Evolutionary conservation across 2,329 filamentous ascomycete genomes (phyloP).

Genomic region (Knufia petricola): DNA sequence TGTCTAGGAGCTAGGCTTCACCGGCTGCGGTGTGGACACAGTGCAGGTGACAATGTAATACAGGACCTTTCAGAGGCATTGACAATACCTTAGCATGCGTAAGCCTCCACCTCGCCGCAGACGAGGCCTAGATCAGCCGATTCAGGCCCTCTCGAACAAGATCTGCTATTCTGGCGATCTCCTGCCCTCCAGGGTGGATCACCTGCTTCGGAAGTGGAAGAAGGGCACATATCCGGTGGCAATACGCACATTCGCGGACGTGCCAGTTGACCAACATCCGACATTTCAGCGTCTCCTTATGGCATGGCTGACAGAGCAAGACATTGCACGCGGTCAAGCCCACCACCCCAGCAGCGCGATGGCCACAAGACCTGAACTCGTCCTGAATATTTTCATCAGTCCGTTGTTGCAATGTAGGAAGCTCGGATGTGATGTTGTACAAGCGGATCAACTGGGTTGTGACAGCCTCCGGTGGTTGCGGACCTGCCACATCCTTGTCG

Average conservation of each 20-base stretch:
- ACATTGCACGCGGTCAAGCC: constrained; percentile 7
- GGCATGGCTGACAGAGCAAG: constrained; percentile 3
- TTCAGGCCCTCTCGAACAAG: not conserved
- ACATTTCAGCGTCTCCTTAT: not conserved
- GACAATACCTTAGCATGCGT: not conserved
- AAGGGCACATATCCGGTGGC: constrained; percentile 1
- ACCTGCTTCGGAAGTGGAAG: constrained; percentile 7
- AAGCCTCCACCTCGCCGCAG: not conserved
- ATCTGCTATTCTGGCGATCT: not conserved
- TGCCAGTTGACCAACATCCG: constrained; percentile 7
- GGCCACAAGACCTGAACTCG: constrained; percentile 3
- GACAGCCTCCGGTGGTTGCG: constrained; percentile 3
- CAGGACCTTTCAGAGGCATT: not conserved
- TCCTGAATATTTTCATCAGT: not conserved
- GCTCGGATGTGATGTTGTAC: constrained; percentile 3
- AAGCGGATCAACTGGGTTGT: constrained; percentile 3
- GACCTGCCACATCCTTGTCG: constrained; percentile 5
- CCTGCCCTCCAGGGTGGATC: not conserved
- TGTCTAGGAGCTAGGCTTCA: not conserved
- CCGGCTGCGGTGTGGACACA: not conserved
- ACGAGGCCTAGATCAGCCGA: not conserved
- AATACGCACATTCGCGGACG: constrained; percentile 3
- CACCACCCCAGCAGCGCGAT: not conserved
- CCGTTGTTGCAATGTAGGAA: constrained; percentile 1
- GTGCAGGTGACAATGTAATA: not conserved